A percentile compares a stretch with the other conserved stretches of the same genome.
phyloP scores from a whole-genome alignment of 1,284 basidiomycete species.

The Pseudomicrostroma phylloplanum region DNA sequence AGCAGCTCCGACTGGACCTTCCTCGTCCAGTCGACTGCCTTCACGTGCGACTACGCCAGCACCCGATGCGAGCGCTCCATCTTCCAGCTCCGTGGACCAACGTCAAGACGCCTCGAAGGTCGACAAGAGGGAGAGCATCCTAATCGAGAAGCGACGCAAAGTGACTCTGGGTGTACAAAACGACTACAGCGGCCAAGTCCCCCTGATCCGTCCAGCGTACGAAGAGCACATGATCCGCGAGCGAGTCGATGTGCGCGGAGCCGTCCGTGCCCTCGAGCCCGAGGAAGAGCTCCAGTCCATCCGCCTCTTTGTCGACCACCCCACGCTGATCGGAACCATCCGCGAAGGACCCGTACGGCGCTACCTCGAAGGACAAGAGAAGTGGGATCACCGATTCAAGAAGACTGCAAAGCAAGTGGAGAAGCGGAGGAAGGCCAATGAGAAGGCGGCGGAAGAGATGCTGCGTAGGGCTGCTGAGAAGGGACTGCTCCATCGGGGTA shows the following conservation, averaged over 20 bases:
- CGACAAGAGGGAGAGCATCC: conserved; percentile 1
- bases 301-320: conserved; percentile 59
- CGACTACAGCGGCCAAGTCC: conserved; percentile 42
- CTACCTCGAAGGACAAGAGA: conserved; percentile 30
- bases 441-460: conserved; percentile 14
- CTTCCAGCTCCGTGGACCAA: not conserved
- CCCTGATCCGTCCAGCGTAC: conserved; percentile 38
- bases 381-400: conserved; percentile 32
- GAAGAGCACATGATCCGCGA: conserved; percentile 69
- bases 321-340: conserved; percentile 52
- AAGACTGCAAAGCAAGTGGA: conserved; percentile 15
- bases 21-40: not conserved
- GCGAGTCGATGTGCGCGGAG: conserved; percentile 71
- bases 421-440: conserved; percentile 17
- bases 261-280: conserved; percentile 71
- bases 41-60: not conserved
- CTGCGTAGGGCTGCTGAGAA: conserved; percentile 19
- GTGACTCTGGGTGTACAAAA: conserved; percentile 26
- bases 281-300: conserved; percentile 64
- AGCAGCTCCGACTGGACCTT: not conserved
- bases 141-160: conserved; percentile 7
- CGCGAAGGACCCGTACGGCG: conserved; percentile 52
- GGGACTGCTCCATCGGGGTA: conserved; percentile 18
- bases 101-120: not conserved
- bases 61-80: not conserved